Evolutionary conservation across 805 yeast species (phyloP).

Genomic region (Ogataea sp.): DNA sequence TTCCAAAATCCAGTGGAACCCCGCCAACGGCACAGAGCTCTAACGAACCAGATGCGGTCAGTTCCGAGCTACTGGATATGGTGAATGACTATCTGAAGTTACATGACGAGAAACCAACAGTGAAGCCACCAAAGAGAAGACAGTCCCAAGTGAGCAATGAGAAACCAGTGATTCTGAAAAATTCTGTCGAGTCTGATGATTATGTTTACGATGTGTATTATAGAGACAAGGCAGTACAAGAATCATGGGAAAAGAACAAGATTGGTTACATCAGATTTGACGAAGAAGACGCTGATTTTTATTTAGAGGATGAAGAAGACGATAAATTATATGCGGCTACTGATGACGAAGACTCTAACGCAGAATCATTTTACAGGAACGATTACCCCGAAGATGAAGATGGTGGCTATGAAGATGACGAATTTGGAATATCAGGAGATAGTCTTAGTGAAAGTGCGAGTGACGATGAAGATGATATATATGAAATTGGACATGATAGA

Average conservation of each 20-base stretch:
- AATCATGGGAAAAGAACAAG: slow-evolving; percentile 26
- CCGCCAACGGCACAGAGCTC: no score
- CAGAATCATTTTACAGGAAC: slow-evolving; percentile 85
- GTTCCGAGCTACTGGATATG: slow-evolving; percentile 70
- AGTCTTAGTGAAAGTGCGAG: slow-evolving; percentile 31
- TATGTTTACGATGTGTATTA: slow-evolving; percentile 90
- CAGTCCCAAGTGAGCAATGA: slow-evolving; percentile 17
- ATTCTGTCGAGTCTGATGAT: slow-evolving; percentile 30
- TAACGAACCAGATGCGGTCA: no score
- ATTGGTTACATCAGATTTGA: slow-evolving; percentile 48
- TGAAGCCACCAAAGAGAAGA: slow-evolving; percentile 21
- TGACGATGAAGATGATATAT: slow-evolving; percentile 31
- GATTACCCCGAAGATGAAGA: slow-evolving; percentile 96
- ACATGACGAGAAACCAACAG: slow-evolving; percentile 16
- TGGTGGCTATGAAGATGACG: slow-evolving; percentile 35
- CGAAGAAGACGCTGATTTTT: slow-evolving; percentile 37
- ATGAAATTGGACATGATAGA: slow-evolving; percentile 25
- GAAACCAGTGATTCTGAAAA: slow-evolving; percentile 6
- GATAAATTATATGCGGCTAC: slow-evolving; percentile 22
- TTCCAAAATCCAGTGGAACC: slow-evolving; percentile 17
- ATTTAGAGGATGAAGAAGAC: slow-evolving; percentile 31
- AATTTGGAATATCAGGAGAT: slow-evolving; percentile 18
- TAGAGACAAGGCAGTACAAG: slow-evolving; percentile 46
- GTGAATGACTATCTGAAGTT: slow-evolving; percentile 48
- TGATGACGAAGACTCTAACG: slow-evolving; percentile 81